Evolutionary conservation across 225 moss, liverwort and hornwort species (phyloP), one percentile per base, ranked within the genome.

Genomic region (Thuidium tamariscinum): DNA sequence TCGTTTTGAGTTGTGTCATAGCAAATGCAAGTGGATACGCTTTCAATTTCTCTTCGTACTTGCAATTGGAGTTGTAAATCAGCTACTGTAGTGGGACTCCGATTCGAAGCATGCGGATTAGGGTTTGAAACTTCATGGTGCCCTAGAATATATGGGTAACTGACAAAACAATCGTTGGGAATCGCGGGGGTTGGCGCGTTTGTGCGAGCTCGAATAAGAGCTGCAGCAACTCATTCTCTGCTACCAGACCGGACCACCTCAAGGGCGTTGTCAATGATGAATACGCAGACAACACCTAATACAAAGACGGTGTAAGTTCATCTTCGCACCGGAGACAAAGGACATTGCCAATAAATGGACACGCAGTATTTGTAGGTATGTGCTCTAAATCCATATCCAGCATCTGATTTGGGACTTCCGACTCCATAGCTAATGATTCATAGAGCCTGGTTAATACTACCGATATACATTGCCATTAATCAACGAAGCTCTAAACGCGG

Each of bases 281-380:
- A n/a, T 63, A 88, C 74, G 48, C 76, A 75, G 54, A 86, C 89
- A 41, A 22, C 72, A 21, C 70, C 64, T 34, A 80, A 30, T 60
- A 66, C 90, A 37, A 96, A 95, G 89, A 86, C 84, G 22, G 95
- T 96, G 42, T 55, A 96, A 91, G 7, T 94, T 96, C 71, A 85
- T 97, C 83, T 95, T 97, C 79, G 91, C 92, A 48, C 87, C 94
- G 29, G 89, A 91, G 57, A 94, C 82, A 7, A 89, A 94, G 88
- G 88, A 88, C 61, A 91, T 94, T 42, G 94, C 94, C 42, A 86
- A 85, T 34, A 87, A 92, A 64, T 96, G 94, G 95, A 88, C 86
- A 66, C 89, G 8, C 3, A 51, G 16, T 16, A 52, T 52, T 52
- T 22, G 96, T 94, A 89, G 10, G 89, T 60, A 26, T 2, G 60